A percentile compares a stretch with the other conserved stretches of the same genome.
These are phyloP conservation scores for Coemansia sp. DNA, from an alignment of 192 early-diverging fungal species.

Conservation along the genomic window DNA sequence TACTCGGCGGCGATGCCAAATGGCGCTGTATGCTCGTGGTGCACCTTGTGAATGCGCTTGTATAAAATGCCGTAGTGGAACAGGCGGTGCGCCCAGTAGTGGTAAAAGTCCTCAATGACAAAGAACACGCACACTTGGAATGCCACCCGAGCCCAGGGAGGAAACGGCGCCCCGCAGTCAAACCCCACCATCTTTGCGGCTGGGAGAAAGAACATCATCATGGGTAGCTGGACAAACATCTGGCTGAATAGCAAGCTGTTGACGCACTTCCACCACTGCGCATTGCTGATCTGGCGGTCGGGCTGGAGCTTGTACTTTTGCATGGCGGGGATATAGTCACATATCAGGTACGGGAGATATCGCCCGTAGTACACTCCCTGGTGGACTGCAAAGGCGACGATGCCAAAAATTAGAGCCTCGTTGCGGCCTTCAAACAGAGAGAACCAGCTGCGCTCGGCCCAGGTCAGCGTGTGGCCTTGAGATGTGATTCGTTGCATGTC, in stretches of 20 bases:
- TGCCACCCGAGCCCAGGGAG: constrained; percentile 52
- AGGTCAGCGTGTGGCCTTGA: constrained; percentile 23
- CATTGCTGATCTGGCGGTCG: constrained; percentile 53
- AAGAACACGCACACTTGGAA: constrained; percentile 60
- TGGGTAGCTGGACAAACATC: constrained; percentile 65
- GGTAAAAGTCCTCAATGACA: constrained; percentile 66
- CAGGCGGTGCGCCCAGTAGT: constrained; percentile 71
- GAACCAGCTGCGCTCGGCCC: constrained; percentile 62
- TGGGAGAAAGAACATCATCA: constrained; percentile 65
- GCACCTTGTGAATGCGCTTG: constrained; percentile 76
- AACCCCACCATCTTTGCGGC: constrained; percentile 63
- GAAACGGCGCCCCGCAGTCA: constrained; percentile 64
- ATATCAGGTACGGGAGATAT: constrained; percentile 76
- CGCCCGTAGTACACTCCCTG: constrained; percentile 89
- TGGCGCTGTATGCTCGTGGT: constrained; percentile 73
- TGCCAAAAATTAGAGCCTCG: constrained; percentile 63
- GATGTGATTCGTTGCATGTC: constrained; percentile 10
- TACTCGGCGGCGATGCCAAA: constrained; percentile 73
- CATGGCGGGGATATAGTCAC: constrained; percentile 79
- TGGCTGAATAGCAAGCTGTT: constrained; percentile 62
- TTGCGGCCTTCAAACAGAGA: constrained; percentile 65
- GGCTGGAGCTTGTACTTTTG: constrained; percentile 73
- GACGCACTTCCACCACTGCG: constrained; percentile 60
- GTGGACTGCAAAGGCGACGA: constrained; percentile 79
- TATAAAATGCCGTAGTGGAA: constrained; percentile 69